Base-by-base conservation (phyloP, 2,329 filamentous ascomycete species). In the Trichoderma citrinoviride region DNA sequence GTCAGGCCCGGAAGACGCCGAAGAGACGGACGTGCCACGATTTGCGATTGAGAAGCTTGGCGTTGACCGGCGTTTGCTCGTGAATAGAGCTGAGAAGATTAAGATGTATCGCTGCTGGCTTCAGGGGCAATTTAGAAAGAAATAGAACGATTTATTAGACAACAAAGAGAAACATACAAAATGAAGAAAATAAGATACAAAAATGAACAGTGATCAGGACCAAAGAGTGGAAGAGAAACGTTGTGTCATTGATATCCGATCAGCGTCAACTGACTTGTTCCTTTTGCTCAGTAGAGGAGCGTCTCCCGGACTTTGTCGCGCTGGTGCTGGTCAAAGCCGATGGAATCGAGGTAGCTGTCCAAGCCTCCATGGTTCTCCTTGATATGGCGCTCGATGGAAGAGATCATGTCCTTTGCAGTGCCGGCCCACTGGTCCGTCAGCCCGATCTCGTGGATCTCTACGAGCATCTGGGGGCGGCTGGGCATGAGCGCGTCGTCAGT, bases 51-150 rank as follows among this genome's bases (percentile, higher is more conserved):
- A 90, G 64, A 86, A 95, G 53, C 83, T 98, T 41, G 95, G 90
- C 27, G 85, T 94, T 63, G 95, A 99, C 75, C 88, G 92, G 69
- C 87, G 95, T 66, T 84, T 99, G 81, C 83, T 99, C 63, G 92
- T 99, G 64, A 99, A 99, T 76, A 87, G 95, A 69, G 91, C 93
- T 62, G 86, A 89, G 73, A 90, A 93, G 78, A 82, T 97, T 55
- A 99, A 98, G 80, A 99, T 99, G 95, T 98, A 98, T 78, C 87
- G 95, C 67, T 98, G 94, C 81, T 99, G 95, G 93, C 86, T 96
- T 75, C 92, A 96, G 77, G 92, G 90, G 33, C 86, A 87, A 4
- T 96, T 95, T 76, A 86, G 83, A 72, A 94, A 93, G 79, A 83
- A 81, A 79, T 83, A 81, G 74, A 64, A 78, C 37, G 8, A 43